phyloP scores from a whole-genome alignment of 2,329 filamentous ascomycete species.

The Orbilia oligospora region DNA sequence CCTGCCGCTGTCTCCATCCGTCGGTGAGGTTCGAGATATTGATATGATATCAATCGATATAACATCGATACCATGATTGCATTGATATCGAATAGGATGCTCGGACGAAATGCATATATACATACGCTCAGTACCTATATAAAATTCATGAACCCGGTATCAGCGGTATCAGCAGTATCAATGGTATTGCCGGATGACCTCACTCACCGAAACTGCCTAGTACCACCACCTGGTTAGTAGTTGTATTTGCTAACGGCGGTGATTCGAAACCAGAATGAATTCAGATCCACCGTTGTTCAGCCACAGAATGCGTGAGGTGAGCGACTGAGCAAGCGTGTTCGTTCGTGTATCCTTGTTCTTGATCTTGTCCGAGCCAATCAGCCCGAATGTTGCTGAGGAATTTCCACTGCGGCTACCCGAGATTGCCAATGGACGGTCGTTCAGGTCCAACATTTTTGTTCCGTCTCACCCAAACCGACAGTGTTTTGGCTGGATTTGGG shows the following conservation, averaged over 20 bases:
- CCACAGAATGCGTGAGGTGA: slow-evolving; percentile 25
- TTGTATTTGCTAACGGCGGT: slow-evolving; percentile 22
- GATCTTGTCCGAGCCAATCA: slow-evolving; percentile 9
- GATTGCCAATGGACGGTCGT: slow-evolving; percentile 16
- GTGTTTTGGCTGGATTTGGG: slow-evolving; percentile 42
- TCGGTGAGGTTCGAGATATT: neutral
- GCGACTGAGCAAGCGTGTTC: slow-evolving; percentile 5
- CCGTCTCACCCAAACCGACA: no score
- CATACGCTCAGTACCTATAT: neutral
- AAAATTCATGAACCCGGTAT: slow-evolving; percentile 9
- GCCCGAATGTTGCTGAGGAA: slow-evolving; percentile 28
- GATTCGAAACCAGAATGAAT: slow-evolving; percentile 10
- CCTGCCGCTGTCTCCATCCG: slow-evolving; percentile 21
- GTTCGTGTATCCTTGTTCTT: slow-evolving; percentile 30
- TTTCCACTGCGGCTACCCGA: slow-evolving; percentile 42
- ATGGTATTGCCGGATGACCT: slow-evolving; percentile 15
- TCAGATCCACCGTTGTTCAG: neutral
- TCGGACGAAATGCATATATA: neutral
- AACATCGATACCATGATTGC: no score
- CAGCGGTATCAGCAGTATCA: neutral
- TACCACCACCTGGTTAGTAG: no score
- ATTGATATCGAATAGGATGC: neutral
- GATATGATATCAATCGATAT: neutral
- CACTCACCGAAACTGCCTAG: neutral
- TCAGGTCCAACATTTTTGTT: neutral